Conservation (phyloP, 495 filamentous ascomycete species). For the Neurospora terricola region DNA sequence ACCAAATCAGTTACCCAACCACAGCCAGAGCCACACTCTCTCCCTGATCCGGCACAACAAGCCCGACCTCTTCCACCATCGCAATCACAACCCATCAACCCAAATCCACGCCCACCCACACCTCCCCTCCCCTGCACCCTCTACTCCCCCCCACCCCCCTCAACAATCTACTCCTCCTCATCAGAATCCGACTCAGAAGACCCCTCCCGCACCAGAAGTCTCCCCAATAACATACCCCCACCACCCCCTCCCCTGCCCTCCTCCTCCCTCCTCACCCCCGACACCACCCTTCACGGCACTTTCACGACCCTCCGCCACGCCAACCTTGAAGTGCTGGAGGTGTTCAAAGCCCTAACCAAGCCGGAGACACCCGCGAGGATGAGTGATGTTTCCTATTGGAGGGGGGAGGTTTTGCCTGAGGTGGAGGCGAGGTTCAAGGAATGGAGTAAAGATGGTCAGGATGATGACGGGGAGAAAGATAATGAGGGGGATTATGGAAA, state of each 20-base stretch:
- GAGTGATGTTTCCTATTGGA: slow-evolving; percentile 3
- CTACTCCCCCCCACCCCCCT: neutral
- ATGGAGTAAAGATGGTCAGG: neutral
- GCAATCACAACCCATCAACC: neutral
- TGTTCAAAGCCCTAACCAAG: slow-evolving; percentile 1
- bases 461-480: neutral
- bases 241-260: neutral
- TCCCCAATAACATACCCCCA: neutral
- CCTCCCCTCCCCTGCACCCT: neutral
- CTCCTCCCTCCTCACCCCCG: neutral
- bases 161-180: neutral
- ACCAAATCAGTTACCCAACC: neutral
- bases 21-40: neutral
- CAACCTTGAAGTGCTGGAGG: slow-evolving; percentile 1
- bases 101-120: neutral
- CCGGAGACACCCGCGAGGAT: neutral
- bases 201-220: neutral
- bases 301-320: slow-evolving; percentile 9
- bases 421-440: neutral
- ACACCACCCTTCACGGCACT: neutral
- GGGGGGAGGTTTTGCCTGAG: neutral
- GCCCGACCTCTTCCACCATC: no score
- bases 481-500: neutral
- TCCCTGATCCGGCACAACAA: neutral
- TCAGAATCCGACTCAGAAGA: neutral